Base-by-base conservation (phyloP, 2,329 filamentous ascomycete genomes). In the Botrytis porri region DNA sequence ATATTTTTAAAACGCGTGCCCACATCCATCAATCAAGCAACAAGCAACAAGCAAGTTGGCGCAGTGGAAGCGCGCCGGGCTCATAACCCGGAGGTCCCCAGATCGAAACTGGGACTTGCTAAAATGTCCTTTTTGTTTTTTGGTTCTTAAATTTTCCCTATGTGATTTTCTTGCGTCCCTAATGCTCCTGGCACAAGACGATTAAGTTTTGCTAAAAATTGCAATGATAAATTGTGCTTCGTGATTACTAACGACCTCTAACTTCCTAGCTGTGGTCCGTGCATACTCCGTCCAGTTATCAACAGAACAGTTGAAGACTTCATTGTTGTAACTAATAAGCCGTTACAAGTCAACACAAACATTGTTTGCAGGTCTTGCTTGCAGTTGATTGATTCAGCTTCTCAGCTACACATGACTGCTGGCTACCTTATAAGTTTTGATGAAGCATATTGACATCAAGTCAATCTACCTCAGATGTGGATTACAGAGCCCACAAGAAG, bases 1-100 rank as follows among this genome's bases (percentile, higher is more conserved):
- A 70, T 63, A 63, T 1, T 3, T 2, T 37, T 9, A 39, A 29
- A 63, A 29, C 5, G 0, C 1, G 0, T 0, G 0, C 0, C 0
- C 0, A 0, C 2, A 1, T 10, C 1, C n/a, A 69, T 29, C 69
- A 65, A 71, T 32, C 32, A 71, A 41, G 3, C 32, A 61, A 48
- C 14, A 48, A 60, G 29, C 39, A 32, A 57, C 9, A 75, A 81
- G 80, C 79, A 81, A 79, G 77, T 77, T 81, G 79, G 80, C 80
- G 80, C 80, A 81, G 80, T 76, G 80, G 80, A 81, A 81, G 80
- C 80, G 80, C 75, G 76, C 80, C 80, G 80, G 80, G 80, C 80
- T 81, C 80, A 81, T 81, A 81, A 81, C 80, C 80, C 80, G 79
- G 80, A 81, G 80, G 80, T 77, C 80, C 77, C 78, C 76, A 75